Base-by-base conservation (phyloP, 768 basidiomycete species). In the Trametes cingulata region DNA sequence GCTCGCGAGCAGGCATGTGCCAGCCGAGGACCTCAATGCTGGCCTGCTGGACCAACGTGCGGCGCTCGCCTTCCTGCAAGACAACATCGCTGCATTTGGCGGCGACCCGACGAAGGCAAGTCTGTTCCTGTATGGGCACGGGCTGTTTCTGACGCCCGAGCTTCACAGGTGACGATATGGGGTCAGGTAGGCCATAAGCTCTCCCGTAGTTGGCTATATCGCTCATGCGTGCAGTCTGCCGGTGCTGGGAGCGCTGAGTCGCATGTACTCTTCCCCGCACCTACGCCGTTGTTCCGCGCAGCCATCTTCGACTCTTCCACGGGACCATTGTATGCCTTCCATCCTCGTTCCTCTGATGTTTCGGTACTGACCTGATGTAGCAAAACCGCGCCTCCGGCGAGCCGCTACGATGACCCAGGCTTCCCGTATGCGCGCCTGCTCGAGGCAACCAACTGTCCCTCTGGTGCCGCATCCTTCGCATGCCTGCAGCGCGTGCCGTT, bases 21-120 rank as follows among this genome's bases (percentile, higher is more conserved):
- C 74, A 1, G 71, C 80, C 0, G 67, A 80, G 61, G 81, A 85
- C 61, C 72, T 85, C 25, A 87, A 70, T 33, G 65, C 64, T 2
- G 67, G 69, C 6, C 40, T 68, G 1, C 64, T 59, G 5, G 88
- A 91, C 68, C 86, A 89, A 70, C 73, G 78, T 1, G 73, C 77
- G 33, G 85, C 86, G 0, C 71, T 91, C 0, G 64, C 73, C 15
- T 90, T 87, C 70, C 72, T 90, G 0, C 80, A 87, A 61, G 74
- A 85, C n/a, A 86, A 90, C 64, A 83, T 89, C 17, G 79, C 74
- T 3, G 77, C 78, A 2, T 90, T 90, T 37, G 69, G 69, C 0
- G 69, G 69, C 0, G 67, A 70, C 19, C 80, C 82, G 14, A 62
- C 71, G 13, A 87, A 85, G 73, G 68, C 64, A 12, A 49, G 82